Base-by-base conservation (phyloP, 1,284 basidiomycete genomes). In the Leccinum ponderosum region DNA sequence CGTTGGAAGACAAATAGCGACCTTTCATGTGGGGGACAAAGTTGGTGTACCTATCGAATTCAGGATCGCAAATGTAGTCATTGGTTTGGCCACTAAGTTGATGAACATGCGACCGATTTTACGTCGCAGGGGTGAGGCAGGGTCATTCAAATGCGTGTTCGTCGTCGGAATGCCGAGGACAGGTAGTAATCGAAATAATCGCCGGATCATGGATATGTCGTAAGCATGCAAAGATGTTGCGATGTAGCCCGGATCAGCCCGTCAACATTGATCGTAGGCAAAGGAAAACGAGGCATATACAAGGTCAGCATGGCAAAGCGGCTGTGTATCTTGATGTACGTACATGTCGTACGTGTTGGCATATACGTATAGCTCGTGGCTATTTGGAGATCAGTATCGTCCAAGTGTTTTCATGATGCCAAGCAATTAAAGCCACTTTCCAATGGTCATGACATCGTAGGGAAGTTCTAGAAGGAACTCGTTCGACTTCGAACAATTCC, bases 351-450 rank as follows among this genome's bases (percentile, higher is more conserved):
- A 81, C 0, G 93, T 85, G 68, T 91, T 84, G 4, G 78, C 81
- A 71, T 94, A 94, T 63, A 85, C 81, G 76, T 95, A 96, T 35
- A 96, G 76, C 76, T 96, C 94, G 69, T 96, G 94, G 69, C 88
- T 89, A 53, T 56, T 22, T 20, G 37, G 59, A 59, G 54, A 57
- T 62, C 57, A 63, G 65, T 35, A 62, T 65, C 39, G 22, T 57
- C 14, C 7, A 11, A 52, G 33, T 22, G 5, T 27, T 6, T 31
- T 9, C 5, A n/a, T 6, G 9, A 48, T 0, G 2, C 0, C 14
- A 39, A 11, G 5, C 1, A 22, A 7, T 33, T 25, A 7, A 14
- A 64, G 74, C 8, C 66, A 87, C 85, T 96, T 96, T 69, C 95
- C 94, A 62, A 95, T 93, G 0, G 91, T 79, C 68, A 95, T 84